Percentiles rank a stretch among this genome's conserved stretches.
Conservation (phyloP, 1,139 yeast species). For the Protomyces inouyei region DNA sequence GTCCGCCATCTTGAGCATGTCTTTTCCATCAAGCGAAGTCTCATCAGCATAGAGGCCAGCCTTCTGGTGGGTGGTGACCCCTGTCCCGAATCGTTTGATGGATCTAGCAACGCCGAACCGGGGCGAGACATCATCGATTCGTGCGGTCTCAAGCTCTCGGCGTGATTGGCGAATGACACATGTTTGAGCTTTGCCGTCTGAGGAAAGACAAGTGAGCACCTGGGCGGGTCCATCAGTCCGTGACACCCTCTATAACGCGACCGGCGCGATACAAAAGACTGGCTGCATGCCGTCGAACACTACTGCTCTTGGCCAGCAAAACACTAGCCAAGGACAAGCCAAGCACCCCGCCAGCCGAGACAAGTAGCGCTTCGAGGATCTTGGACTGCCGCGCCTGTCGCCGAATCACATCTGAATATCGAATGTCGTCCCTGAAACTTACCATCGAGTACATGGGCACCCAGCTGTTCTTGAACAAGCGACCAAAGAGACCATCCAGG, state of each 20-base stretch:
- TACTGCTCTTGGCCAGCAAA: background rate
- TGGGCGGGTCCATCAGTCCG: too few species aligned
- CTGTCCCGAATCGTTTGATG: too few species aligned
- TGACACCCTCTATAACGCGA: background rate
- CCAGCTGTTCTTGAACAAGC: slow-evolving; percentile 45
- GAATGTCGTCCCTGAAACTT: slow-evolving; percentile 76
- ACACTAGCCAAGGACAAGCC: background rate
- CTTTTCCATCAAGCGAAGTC: too few species aligned
- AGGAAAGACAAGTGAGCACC: too few species aligned
- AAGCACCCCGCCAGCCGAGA: background rate
- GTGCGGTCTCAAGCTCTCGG: too few species aligned
- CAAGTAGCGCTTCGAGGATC: background rate
- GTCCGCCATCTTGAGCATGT: too few species aligned
- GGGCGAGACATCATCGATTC: too few species aligned
- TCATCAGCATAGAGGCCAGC: too few species aligned
- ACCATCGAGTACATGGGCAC: slow-evolving; percentile 86
- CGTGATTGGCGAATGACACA: too few species aligned
- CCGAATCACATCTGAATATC: slow-evolving; percentile 66
- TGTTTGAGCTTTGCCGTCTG: too few species aligned
- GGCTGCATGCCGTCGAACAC: background rate
- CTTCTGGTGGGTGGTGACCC: too few species aligned
- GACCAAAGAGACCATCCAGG: slow-evolving; percentile 57
- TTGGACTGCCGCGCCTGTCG: slow-evolving; percentile 48
- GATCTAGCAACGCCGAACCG: too few species aligned
- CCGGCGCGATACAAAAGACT: background rate